phyloP scores from a whole-genome alignment of 176 grass and related monocot species.

The Guadua angustifolia region DNA sequence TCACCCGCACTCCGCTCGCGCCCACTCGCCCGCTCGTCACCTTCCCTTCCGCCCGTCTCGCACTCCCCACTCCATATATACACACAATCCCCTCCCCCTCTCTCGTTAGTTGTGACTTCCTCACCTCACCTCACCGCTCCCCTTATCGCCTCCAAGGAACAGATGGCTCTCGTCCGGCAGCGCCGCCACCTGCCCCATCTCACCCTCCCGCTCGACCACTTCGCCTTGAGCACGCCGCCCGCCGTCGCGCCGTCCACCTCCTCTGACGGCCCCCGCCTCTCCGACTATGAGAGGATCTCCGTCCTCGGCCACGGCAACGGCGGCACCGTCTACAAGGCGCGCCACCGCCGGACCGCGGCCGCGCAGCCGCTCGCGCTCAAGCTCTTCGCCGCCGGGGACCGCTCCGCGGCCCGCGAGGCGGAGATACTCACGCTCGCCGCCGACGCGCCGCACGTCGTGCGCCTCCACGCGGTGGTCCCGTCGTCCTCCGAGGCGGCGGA shows the following conservation, averaged over 20 bases:
- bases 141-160: not conserved
- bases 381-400: conserved; percentile 45
- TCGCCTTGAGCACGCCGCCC: conserved; percentile 16
- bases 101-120: not conserved
- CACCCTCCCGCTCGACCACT: conserved; percentile 61
- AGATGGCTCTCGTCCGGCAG: conserved; percentile 70
- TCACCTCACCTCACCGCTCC: not conserved
- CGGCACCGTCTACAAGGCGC: conserved; percentile 78
- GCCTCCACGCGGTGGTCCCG: conserved; percentile 61
- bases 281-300: conserved; percentile 74
- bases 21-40: too few relatives aligned
- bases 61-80: conserved; percentile 39
- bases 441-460: conserved; percentile 63
- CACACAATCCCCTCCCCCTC: not conserved
- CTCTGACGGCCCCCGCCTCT: conserved; percentile 44
- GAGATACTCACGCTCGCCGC: conserved; percentile 71
- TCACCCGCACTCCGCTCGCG: not conserved
- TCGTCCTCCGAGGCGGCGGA: conserved; percentile 27
- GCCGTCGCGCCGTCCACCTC: conserved; percentile 31
- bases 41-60: not conserved
- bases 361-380: conserved; percentile 60
- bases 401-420: conserved; percentile 62
- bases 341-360: conserved; percentile 49
- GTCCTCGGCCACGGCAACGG: conserved; percentile 90
- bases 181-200: conserved; percentile 73